phyloP scores from a whole-genome alignment of 495 filamentous ascomycete species.

The Poronia punctata region DNA sequence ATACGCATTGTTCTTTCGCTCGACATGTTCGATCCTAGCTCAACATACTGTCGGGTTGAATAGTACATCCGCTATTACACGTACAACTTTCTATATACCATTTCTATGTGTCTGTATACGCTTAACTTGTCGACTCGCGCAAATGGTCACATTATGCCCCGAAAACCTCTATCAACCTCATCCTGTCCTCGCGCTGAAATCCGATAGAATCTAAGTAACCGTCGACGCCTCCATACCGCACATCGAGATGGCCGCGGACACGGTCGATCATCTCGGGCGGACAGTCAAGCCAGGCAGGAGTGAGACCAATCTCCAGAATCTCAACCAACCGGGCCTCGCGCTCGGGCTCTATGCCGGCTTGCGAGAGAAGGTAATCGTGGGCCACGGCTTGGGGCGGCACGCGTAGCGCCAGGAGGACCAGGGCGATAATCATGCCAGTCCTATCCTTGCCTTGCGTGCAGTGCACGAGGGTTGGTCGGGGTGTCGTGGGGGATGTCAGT shows the following conservation, averaged over 20 bases:
- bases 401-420: constrained; percentile 53
- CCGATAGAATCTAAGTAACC: constrained; percentile 56
- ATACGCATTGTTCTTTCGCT: too few relatives aligned
- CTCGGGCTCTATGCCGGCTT: constrained; percentile 52
- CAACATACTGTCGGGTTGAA: too few relatives aligned
- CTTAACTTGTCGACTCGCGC: neutral
- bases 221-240: constrained; percentile 53
- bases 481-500: constrained; percentile 20
- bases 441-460: constrained; percentile 89
- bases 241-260: constrained; percentile 44
- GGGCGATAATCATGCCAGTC: constrained; percentile 64
- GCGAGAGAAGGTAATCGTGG: constrained; percentile 58
- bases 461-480: constrained; percentile 62
- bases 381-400: constrained; percentile 50
- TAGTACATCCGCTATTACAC: neutral
- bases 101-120: neutral
- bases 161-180: constrained; percentile 16
- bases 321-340: constrained; percentile 57
- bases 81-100: neutral
- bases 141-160: constrained; percentile 12
- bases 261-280: constrained; percentile 47
- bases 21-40: too few relatives aligned
- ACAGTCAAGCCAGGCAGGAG: constrained; percentile 60
- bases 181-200: constrained; percentile 35
- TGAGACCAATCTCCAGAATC: constrained; percentile 59